phyloP scores from a whole-genome alignment of 2,329 filamentous ascomycete genomes.

The Teratosphaeria nubilosa region DNA sequence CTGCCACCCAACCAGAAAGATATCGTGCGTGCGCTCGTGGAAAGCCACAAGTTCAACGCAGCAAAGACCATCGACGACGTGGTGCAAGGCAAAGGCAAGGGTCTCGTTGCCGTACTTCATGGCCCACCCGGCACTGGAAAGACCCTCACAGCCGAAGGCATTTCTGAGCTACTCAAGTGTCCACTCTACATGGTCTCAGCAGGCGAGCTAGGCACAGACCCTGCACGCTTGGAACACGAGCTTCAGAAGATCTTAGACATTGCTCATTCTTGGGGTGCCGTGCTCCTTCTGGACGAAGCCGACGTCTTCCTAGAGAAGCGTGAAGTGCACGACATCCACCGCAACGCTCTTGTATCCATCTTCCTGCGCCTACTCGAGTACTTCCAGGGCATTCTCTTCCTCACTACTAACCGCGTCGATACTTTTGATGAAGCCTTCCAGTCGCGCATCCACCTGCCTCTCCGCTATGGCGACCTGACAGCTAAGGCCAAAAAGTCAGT shows the following conservation, averaged over 20 bases:
- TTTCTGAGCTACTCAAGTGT: constrained; percentile 70
- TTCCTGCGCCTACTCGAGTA: constrained; percentile 83
- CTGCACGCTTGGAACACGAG: constrained; percentile 61
- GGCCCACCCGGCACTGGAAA: constrained; percentile 82
- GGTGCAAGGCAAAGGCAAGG: constrained; percentile 70
- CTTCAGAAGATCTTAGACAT: constrained; percentile 78
- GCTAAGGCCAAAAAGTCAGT: constrained; percentile 64
- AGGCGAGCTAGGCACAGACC: constrained; percentile 72
- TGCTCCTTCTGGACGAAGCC: constrained; percentile 75
- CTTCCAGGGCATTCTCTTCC: constrained; percentile 81
- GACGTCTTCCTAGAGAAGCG: constrained; percentile 78
- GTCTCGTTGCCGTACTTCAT: constrained; percentile 71
- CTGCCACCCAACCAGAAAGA: constrained; percentile 53
- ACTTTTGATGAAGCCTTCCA: constrained; percentile 90
- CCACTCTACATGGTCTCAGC: constrained; percentile 77
- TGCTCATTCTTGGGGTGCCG: constrained; percentile 75
- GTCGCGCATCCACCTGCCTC: constrained; percentile 73
- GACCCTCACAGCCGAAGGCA: constrained; percentile 77
- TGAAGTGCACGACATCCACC: constrained; percentile 71
- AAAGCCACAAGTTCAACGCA: constrained; percentile 73
- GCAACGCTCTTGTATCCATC: constrained; percentile 77
- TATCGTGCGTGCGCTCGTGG: constrained; percentile 67
- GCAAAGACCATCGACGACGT: constrained; percentile 69
- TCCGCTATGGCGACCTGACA: constrained; percentile 68
- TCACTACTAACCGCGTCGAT: constrained; percentile 80